These are phyloP conservation scores for Ceratocystiopsis brevicomis DNA, from an alignment of 2,329 filamentous ascomycete genomes.

Conservation along the genomic window DNA sequence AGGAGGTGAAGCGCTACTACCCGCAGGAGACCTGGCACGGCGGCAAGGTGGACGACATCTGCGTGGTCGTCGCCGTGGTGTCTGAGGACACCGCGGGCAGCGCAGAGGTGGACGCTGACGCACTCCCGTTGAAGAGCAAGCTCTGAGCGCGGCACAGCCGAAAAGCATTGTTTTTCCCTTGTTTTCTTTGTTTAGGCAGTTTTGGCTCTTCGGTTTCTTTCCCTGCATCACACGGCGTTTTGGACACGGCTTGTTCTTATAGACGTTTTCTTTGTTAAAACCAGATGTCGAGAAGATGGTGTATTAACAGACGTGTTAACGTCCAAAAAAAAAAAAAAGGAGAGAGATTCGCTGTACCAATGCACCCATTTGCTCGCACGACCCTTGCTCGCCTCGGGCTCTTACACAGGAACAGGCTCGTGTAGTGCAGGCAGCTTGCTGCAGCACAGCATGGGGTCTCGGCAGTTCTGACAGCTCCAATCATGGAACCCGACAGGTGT, in stretches of 20 bases:
- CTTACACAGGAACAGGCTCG: too few species aligned
- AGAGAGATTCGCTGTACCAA: too few species aligned
- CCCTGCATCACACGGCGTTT: not conserved
- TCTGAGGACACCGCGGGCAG: slow-evolving; percentile 35
- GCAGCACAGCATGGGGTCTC: too few species aligned
- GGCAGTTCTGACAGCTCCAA: too few species aligned
- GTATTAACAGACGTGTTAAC: too few species aligned
- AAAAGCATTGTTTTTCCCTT: not conserved
- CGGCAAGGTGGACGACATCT: slow-evolving; percentile 92
- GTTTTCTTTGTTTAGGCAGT: not conserved
- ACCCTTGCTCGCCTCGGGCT: too few species aligned
- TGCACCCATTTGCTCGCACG: too few species aligned
- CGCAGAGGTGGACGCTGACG: not conserved
- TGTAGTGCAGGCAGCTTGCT: too few species aligned
- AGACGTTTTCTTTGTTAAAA: not conserved
- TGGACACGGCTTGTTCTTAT: not conserved
- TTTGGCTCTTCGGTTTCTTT: not conserved
- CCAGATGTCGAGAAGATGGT: too few species aligned
- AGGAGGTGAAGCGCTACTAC: slow-evolving; percentile 75
- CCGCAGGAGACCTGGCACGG: slow-evolving; percentile 75
- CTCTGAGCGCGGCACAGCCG: not conserved
- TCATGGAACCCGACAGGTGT: too few species aligned
- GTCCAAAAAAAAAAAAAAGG: too few species aligned
- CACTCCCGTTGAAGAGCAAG: slow-evolving; percentile 15
- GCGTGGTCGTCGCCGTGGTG: slow-evolving; percentile 62